phyloP scores from a whole-genome alignment of 192 early-diverging fungal species.

The Physocladia obscura region DNA sequence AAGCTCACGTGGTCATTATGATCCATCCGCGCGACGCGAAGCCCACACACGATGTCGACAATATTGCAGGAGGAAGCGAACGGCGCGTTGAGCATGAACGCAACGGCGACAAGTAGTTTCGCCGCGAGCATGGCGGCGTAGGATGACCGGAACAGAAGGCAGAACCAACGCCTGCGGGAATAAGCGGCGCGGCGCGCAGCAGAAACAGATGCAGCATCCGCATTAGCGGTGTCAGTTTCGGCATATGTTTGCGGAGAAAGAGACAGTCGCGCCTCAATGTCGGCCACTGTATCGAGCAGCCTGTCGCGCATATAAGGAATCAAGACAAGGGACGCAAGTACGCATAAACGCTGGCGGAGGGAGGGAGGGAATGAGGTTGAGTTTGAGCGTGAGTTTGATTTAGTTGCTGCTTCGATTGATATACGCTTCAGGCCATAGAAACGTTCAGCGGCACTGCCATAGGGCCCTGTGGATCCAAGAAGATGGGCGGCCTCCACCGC shows the following conservation, averaged over 20 bases:
- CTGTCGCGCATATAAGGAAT: not conserved
- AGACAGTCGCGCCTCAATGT: no score
- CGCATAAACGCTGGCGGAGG: not conserved
- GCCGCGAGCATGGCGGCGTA: slow-evolving; percentile 71
- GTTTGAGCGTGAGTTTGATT: not conserved
- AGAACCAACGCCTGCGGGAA: not conserved
- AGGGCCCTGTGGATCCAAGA: not conserved
- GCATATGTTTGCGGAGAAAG: no score
- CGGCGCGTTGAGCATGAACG: slow-evolving; percentile 76
- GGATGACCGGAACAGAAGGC: slow-evolving; percentile 47
- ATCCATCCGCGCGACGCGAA: slow-evolving; percentile 78
- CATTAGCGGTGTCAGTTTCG: not conserved
- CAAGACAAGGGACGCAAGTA: not conserved
- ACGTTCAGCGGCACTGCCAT: slow-evolving; percentile 82
- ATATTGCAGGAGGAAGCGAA: slow-evolving; percentile 74
- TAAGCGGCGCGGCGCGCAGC: not conserved
- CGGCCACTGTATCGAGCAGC: no score
- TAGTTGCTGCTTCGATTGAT: not conserved
- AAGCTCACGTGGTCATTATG: slow-evolving; percentile 75
- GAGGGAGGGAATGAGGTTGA: not conserved
- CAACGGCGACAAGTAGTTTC: slow-evolving; percentile 47
- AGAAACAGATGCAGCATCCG: not conserved
- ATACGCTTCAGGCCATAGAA: slow-evolving; percentile 84
- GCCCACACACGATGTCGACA: slow-evolving; percentile 77
- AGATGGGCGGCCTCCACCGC: slow-evolving; percentile 48